These are phyloP conservation scores for Sugiyamaella xylanicola DNA, from an alignment of 1,139 yeast genomes.

Conservation along the genomic window DNA sequence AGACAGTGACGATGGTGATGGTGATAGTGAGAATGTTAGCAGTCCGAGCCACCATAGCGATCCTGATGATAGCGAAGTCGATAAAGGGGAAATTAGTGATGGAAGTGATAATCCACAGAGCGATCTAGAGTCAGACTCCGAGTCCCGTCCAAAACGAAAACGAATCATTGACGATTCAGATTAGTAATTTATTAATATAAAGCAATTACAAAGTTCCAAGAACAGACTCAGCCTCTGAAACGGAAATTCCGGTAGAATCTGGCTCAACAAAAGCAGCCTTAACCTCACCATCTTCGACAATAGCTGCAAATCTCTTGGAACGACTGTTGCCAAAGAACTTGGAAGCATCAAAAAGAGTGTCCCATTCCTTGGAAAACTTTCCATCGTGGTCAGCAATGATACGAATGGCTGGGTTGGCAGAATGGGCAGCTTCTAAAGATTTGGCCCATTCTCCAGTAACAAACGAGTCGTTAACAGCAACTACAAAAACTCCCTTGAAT, in stretches of 20 bases:
- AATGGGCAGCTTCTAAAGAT: conserved; percentile 45
- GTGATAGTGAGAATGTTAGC: conserved; percentile 17
- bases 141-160: conserved; percentile 2
- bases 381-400: conserved; percentile 80
- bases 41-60: too few species aligned
- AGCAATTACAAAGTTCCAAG: conserved; percentile 36
- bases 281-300: conserved; percentile 75
- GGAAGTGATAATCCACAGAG: too few species aligned
- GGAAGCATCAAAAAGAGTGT: conserved; percentile 68
- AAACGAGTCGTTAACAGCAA: conserved; percentile 84
- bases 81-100: not conserved
- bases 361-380: conserved; percentile 65
- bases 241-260: conserved; percentile 70
- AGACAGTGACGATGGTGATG: not conserved
- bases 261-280: conserved; percentile 72
- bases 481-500: conserved; percentile 57
- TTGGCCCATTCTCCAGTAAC: conserved; percentile 81
- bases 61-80: not conserved
- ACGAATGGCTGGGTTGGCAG: conserved; percentile 41
- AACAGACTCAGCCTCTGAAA: conserved; percentile 54
- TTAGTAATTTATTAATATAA: conserved; percentile 2
- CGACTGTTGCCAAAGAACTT: conserved; percentile 73
- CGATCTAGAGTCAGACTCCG: too few species aligned
- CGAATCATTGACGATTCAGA: conserved; percentile 20
- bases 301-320: conserved; percentile 72